Evolutionary conservation across 768 basidiomycete species (phyloP), one percentile per base, ranked within the genome.

Genomic region (Epithele typhae): DNA sequence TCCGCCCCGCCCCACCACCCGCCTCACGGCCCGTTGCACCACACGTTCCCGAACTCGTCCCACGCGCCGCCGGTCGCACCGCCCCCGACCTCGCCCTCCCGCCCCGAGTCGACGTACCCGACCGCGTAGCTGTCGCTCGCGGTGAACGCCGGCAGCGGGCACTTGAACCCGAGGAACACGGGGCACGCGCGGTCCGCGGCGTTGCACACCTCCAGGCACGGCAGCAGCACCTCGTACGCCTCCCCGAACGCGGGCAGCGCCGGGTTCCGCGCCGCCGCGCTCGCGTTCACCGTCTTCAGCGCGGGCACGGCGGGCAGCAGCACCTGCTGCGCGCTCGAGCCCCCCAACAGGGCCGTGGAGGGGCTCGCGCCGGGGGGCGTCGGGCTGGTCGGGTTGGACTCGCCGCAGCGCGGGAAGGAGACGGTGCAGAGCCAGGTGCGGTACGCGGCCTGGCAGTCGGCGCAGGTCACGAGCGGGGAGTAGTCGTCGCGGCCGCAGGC

Each of bases 401-500:
- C 88, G 12, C 76, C 73, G 51, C 91, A 93, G 21, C 91, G 78
- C 12, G 87, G 79, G 58, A 94, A 75, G 8, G 82, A 79, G 14
- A 84, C 66, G 18, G 78, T 62, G 64, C 92, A 94, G 25, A 87
- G 74, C 89, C 89, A 94, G 25, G 68, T 70, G 25, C 84, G 76
- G 61, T 93, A 94, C 19, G 78, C 79, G 18, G 64, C 63, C 52
- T 83, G 77, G 57, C 91, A 93, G 61, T 87, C 83, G 12, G 76
- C 72, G 58, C 92, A 94, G 3, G 79, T 78, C 22, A 87, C 78
- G 18, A 92, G 64, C 0, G 86, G 84, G 5, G 87, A 91, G 67
- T 91, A 94, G 45, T 71, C 59, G 59, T 92, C 89, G 23, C 87
- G 76, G 15, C 87, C 87, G 60, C 92, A 93, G 1, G 88, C 77